A percentile compares a stretch with the other conserved stretches of the same genome.
Conservation (phyloP, 139 green algal species). For the Chlorella vulgaris region DNA sequence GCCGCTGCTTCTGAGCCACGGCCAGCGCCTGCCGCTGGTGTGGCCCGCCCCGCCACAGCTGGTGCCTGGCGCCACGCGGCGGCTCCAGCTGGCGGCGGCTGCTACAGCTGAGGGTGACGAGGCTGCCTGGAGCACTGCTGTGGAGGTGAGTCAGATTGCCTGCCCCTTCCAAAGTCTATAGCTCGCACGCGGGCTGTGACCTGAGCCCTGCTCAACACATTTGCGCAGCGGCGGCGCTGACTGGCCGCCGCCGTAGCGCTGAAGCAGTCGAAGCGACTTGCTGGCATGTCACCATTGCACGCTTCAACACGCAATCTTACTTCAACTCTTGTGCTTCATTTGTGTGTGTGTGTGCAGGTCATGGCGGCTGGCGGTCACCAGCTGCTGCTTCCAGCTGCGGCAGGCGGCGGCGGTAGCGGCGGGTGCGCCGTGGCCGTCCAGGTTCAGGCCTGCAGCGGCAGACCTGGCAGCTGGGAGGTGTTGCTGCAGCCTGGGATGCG, state of each 20-base stretch:
- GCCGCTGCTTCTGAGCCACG: neutral
- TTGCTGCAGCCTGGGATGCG: conserved; percentile 7
- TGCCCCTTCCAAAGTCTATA: neutral
- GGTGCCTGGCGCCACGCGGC: conserved; percentile 10
- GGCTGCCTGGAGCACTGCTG: conserved; percentile 24
- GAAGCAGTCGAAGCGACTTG: no score
- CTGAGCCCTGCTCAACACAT: no score
- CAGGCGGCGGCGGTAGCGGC: neutral
- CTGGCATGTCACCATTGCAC: no score
- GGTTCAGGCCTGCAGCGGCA: neutral
- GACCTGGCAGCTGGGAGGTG: conserved; percentile 18
- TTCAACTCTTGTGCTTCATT: no score
- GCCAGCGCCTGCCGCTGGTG: neutral
- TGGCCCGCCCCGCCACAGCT: conserved; percentile 28
- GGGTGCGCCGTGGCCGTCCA: conserved; percentile 12
- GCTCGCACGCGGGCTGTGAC: no score
- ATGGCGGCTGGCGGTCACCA: conserved; percentile 6
- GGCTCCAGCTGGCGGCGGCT: conserved; percentile 23
- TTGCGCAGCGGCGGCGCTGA: no score
- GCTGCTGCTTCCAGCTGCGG: neutral
- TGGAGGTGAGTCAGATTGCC: conserved; percentile 14
- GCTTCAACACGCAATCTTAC: neutral
- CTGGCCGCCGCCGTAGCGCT: no score
- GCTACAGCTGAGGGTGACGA: neutral
- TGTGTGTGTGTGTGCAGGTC: neutral